A percentile compares a stretch with the other conserved stretches of the same genome.
Evolutionary conservation across 2,329 filamentous ascomycete species (phyloP).

Genomic region (Fusarium multiceps): DNA sequence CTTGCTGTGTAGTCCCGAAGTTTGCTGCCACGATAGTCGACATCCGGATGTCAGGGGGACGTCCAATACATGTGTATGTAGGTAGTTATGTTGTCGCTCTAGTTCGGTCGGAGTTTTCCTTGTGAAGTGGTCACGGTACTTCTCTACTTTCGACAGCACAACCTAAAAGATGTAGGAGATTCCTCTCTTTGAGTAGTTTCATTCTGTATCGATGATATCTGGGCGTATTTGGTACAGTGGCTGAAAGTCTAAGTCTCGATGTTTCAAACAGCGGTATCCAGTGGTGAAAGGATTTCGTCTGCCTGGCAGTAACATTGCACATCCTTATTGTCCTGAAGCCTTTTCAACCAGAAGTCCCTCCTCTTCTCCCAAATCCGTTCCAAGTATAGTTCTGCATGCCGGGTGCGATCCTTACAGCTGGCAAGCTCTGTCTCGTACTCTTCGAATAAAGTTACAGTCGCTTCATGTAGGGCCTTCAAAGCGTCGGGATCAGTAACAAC

Average conservation of each 20-base stretch:
- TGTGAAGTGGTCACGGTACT: neutral
- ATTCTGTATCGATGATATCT: neutral
- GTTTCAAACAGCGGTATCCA: neutral
- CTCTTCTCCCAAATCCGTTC: constrained; percentile 43
- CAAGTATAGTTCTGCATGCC: constrained; percentile 49
- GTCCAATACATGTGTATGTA: neutral
- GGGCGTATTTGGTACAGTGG: neutral
- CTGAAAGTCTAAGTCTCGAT: neutral
- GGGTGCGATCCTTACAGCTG: constrained; percentile 32
- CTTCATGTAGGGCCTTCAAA: constrained; percentile 43
- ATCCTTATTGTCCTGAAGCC: constrained; percentile 27
- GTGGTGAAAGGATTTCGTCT: neutral
- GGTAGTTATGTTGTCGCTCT: neutral
- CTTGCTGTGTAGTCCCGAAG: neutral
- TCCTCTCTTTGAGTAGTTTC: neutral
- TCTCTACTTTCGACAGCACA: neutral
- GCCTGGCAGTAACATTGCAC: neutral
- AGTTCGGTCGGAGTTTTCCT: neutral
- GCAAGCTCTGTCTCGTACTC: constrained; percentile 50
- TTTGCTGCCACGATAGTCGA: neutral
- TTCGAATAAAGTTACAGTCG: constrained; percentile 46
- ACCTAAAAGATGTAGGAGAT: neutral
- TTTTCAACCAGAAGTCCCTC: constrained; percentile 48
- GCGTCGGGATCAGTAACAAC: constrained; percentile 43
- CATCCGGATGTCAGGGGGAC: neutral